Evolutionary conservation across 768 basidiomycete species (phyloP).

Genomic region (Termitomyces sp.): DNA sequence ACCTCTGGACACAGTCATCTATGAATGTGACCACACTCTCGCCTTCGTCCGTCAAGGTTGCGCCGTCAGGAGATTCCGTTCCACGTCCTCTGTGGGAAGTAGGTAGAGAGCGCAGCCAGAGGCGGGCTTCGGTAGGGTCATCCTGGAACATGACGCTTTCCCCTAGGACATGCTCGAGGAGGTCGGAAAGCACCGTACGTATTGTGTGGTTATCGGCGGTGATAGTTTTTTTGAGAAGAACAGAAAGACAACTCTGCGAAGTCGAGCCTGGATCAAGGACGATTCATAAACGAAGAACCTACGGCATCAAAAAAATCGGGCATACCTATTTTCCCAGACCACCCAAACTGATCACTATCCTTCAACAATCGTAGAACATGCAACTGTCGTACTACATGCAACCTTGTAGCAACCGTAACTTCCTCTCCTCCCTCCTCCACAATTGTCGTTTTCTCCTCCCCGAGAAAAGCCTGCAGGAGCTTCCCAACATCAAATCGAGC

Average conservation of each 20-base stretch:
- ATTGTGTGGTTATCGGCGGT: slow-evolving; percentile 45
- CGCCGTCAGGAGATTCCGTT: slow-evolving; percentile 44
- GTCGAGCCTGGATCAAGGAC: slow-evolving; percentile 21
- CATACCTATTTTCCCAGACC: slow-evolving; percentile 70
- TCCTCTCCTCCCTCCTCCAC: slow-evolving; percentile 20
- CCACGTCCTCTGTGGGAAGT: slow-evolving; percentile 26
- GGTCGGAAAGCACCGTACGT: slow-evolving; percentile 35
- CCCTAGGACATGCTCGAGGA: slow-evolving; percentile 63
- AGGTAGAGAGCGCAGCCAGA: slow-evolving; percentile 73
- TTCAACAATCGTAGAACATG: slow-evolving; percentile 73
- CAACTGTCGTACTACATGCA: slow-evolving; percentile 57
- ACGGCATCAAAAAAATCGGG: not conserved
- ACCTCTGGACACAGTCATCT: slow-evolving; percentile 83
- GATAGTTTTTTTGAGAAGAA: slow-evolving; percentile 63
- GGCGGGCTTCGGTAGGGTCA: slow-evolving; percentile 57
- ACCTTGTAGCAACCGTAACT: slow-evolving; percentile 17
- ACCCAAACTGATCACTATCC: slow-evolving; percentile 74
- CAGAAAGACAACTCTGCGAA: slow-evolving; percentile 61
- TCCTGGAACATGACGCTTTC: slow-evolving; percentile 78
- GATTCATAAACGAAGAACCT: not conserved
- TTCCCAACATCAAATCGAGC: slow-evolving; percentile 85
- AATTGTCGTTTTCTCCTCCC: slow-evolving; percentile 1
- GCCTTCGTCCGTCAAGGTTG: slow-evolving; percentile 48
- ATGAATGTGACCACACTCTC: slow-evolving; percentile 60
- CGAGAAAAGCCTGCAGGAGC: slow-evolving; percentile 45